Evolutionary conservation across 805 yeast genomes (phyloP), one percentile per base, ranked within the genome.

Genomic region (Candida koratica): DNA sequence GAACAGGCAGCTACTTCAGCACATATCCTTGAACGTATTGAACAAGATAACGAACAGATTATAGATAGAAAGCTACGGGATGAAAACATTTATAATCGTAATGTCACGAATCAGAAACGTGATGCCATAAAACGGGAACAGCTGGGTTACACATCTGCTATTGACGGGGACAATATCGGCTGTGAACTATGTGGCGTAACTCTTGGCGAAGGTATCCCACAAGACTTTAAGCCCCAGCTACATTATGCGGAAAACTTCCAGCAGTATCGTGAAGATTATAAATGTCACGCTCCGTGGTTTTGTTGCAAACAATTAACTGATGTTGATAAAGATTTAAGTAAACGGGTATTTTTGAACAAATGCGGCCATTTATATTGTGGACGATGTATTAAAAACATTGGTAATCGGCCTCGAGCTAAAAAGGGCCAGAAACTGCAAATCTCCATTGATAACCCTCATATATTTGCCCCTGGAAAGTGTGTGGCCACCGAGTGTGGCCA

Each of bases 301-400:
- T 73, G 80, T 24, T 46, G 66, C 11, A 52, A 43, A 24, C 34
- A 51, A 16, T 36, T 62, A 19, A 49, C 53, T 19, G 56, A 53
- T 10, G 48, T 52, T 15, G 47, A 56, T n/a, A 39, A 40, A 19
- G 59, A 56, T 32, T 25, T 60, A 19, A 41, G 50, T 9, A 41
- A 34, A 22, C 36, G 68, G 23, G 38, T 56, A 9, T 87, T 80
- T 50, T 69, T 71, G 13, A 72, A 84, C 0, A 60, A 57, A 25
- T 87, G 96, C 64, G 96, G 96, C 0, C 96, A 87, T 61, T 73
- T 79, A 0, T 87, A 76, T 54, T 87, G 96, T 57, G 96, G 96
- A 1, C 59, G 90, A 27, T 87, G 96, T 59, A 83, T 82, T 15
- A 75, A 75, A 45, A 73, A 78, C 47, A 77, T 82, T n/a, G 72